Conservation (phyloP, 208 protist species). For the Strigomonas culicis region DNA sequence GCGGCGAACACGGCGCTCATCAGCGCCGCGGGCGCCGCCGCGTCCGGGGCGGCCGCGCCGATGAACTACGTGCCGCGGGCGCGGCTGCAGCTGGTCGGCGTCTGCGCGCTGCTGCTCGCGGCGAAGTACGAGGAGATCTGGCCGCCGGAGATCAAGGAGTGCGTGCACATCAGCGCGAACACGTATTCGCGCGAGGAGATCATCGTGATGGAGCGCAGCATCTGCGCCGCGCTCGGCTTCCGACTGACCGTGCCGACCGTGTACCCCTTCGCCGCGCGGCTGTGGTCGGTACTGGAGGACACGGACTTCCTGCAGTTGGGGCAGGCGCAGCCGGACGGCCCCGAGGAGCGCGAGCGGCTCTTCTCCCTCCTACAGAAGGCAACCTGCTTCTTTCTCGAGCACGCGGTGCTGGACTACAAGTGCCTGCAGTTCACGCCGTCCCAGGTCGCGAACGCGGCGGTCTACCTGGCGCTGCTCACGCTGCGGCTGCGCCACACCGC, state of each 20-base stretch:
- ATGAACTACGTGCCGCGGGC: slow-evolving; percentile 55
- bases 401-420: slow-evolving; percentile 84
- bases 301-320: neutral
- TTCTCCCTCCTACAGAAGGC: slow-evolving; percentile 49
- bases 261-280: slow-evolving; percentile 80
- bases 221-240: slow-evolving; percentile 82
- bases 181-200: slow-evolving; percentile 92
- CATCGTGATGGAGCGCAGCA: slow-evolving; percentile 84
- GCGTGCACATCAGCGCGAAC: slow-evolving; percentile 93
- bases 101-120: slow-evolving; percentile 85
- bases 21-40: no score
- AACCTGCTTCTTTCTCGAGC: slow-evolving; percentile 85
- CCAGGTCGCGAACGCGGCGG: slow-evolving; percentile 86
- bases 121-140: slow-evolving; percentile 95
- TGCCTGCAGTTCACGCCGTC: slow-evolving; percentile 92
- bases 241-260: slow-evolving; percentile 87
- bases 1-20: neutral
- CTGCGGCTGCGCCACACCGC: slow-evolving; percentile 43
- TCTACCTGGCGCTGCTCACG: slow-evolving; percentile 86
- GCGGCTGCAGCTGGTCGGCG: slow-evolving; percentile 96
- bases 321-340: neutral
- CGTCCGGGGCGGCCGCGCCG: no score
- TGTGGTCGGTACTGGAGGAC: slow-evolving; percentile 68
- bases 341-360: slow-evolving; percentile 5
- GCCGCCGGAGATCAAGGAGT: slow-evolving; percentile 92